phyloP scores from a whole-genome alignment of 495 filamentous ascomycete species.

The Aspergillus avenaceus region DNA sequence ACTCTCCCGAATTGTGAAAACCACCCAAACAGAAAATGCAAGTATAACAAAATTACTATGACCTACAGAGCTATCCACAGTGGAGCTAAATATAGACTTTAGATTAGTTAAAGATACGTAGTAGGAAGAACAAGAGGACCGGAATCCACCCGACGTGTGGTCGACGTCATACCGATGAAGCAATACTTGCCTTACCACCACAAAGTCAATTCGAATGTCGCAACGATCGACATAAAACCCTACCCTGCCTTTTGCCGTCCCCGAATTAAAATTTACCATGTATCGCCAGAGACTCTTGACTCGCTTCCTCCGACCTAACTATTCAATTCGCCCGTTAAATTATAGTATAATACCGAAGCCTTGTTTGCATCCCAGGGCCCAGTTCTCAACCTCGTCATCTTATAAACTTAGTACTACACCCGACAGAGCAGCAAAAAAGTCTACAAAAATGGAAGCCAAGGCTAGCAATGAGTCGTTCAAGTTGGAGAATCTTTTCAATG shows the following conservation, averaged over 20 bases:
- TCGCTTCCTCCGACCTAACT: not conserved
- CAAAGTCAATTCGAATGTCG: not conserved
- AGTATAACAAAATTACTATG: not conserved
- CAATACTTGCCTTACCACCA: not conserved
- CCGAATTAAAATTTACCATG: not conserved
- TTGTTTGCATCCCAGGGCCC: not conserved
- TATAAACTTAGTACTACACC: not conserved
- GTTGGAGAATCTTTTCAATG: constrained; percentile 50
- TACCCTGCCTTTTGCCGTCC: not conserved
- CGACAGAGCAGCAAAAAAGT: not conserved
- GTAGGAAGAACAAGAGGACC: too few relatives aligned
- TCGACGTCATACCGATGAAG: constrained; percentile 16
- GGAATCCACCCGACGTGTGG: not conserved
- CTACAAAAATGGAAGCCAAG: constrained; percentile 16
- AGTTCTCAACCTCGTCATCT: not conserved
- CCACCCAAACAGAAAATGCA: too few relatives aligned
- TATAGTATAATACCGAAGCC: not conserved
- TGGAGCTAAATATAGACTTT: too few relatives aligned
- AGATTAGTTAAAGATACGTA: too few relatives aligned
- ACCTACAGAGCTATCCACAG: too few relatives aligned
- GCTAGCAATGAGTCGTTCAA: constrained; percentile 47
- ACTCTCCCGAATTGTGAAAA: too few relatives aligned
- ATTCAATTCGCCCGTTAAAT: not conserved
- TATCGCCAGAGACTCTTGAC: not conserved
- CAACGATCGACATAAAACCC: not conserved